These are phyloP conservation scores for Mycotypha africana DNA, from an alignment of 371 early-diverging fungal genomes.

Conservation along the genomic window DNA sequence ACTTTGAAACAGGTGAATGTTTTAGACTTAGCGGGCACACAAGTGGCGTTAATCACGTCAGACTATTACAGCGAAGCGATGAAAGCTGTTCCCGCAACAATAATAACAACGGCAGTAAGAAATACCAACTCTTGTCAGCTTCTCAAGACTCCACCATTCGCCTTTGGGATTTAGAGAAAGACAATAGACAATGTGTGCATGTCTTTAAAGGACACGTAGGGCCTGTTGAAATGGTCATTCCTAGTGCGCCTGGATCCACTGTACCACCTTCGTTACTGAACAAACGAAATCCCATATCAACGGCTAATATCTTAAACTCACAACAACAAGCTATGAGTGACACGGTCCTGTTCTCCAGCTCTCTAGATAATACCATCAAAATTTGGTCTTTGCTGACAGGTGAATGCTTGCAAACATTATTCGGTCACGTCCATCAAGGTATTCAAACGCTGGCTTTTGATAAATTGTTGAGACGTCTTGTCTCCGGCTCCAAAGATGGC, in stretches of 20 bases:
- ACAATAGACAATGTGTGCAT: background rate
- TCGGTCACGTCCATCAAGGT: slow-evolving; percentile 87
- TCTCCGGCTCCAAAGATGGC: slow-evolving; percentile 85
- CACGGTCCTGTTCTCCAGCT: slow-evolving; percentile 75
- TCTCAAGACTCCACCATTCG: background rate
- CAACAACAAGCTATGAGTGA: too few relatives aligned
- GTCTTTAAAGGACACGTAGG: slow-evolving; percentile 5
- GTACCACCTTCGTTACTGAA: slow-evolving; percentile 1
- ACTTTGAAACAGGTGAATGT: slow-evolving; percentile 76
- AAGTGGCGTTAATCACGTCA: slow-evolving; percentile 76
- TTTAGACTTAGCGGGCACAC: slow-evolving; percentile 74
- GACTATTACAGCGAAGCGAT: slow-evolving; percentile 50
- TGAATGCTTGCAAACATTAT: slow-evolving; percentile 70
- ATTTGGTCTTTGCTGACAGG: slow-evolving; percentile 80
- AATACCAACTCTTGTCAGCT: background rate
- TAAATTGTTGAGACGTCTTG: slow-evolving; percentile 78
- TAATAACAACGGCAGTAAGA: slow-evolving; percentile 62
- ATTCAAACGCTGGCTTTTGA: slow-evolving; percentile 83
- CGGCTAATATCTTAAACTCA: slow-evolving; percentile 25
- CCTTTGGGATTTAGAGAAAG: slow-evolving; percentile 11
- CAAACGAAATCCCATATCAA: background rate
- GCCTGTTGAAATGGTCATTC: too few relatives aligned
- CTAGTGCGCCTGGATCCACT: too few relatives aligned
- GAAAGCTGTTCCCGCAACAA: slow-evolving; percentile 67
- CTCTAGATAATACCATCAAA: slow-evolving; percentile 82